These are phyloP conservation scores for Penicillium cataractarum DNA, from an alignment of 495 filamentous ascomycete genomes.

Conservation along the genomic window DNA sequence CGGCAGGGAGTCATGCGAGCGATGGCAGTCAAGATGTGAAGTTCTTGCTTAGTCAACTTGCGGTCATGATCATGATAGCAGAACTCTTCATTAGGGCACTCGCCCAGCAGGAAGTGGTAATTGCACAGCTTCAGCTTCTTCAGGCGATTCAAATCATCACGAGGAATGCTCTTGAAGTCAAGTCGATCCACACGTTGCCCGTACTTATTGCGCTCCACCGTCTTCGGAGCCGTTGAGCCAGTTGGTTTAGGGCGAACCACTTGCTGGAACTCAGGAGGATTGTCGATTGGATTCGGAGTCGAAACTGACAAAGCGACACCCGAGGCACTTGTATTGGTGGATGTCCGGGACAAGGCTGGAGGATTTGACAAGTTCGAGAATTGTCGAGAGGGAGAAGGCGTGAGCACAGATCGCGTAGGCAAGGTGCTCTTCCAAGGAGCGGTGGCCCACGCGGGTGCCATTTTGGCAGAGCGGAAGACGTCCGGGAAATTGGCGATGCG, in stretches of 20 bases:
- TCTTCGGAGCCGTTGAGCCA: constrained; percentile 52
- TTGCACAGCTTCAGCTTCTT: constrained; percentile 83
- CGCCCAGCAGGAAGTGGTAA: constrained; percentile 76
- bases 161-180: constrained; percentile 56
- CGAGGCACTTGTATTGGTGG: constrained; percentile 45
- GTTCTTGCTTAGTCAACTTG: constrained; percentile 67
- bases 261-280: constrained; percentile 42
- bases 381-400: constrained; percentile 49
- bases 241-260: constrained; percentile 55
- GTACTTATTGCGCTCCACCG: constrained; percentile 68
- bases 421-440: constrained; percentile 41
- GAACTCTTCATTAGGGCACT: constrained; percentile 66
- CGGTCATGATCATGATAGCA: constrained; percentile 80
- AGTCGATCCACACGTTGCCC: constrained; percentile 72
- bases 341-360: constrained; percentile 41
- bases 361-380: constrained; percentile 31
- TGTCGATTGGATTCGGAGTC: constrained; percentile 36
- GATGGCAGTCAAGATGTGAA: constrained; percentile 67
- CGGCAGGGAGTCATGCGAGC: constrained; percentile 80
- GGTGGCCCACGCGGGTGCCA: constrained; percentile 47
- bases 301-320: constrained; percentile 38
- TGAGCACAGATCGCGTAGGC: constrained; percentile 39
- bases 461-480: constrained; percentile 70
- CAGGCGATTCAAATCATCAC: constrained; percentile 60
- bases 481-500: constrained; percentile 61